Base-by-base conservation (phyloP, 495 filamentous ascomycete genomes). In the Neurospora sp. region DNA sequence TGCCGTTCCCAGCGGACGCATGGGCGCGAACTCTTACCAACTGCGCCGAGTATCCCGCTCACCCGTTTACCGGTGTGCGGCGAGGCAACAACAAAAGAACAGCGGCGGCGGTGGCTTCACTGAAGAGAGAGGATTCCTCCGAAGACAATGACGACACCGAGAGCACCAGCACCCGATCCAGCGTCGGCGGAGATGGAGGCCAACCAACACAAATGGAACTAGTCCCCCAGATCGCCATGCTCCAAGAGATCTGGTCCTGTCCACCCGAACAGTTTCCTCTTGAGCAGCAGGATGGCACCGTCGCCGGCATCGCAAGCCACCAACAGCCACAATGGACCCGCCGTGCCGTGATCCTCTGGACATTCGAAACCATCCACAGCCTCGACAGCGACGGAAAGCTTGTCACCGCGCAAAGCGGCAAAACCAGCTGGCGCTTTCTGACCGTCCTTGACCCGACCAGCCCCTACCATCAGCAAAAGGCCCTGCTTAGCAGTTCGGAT, bases 1-100 rank as follows among this genome's bases (percentile, higher is more conserved):
- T 87, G 9, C 84, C 85, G n/a, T 87, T 87, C 72, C 85, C 85
- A 1, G 86, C 85, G 35, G 79, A 81, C 8, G 78, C 81, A 68
- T 88, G 83, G 82, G 86, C 86, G 2, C 78, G 78, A 27, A 83
- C 82, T 7, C 81, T 87, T 48, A 84, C 82, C 73, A 82, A 83
- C 70, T 78, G 85, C 8, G 82, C 81, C 20, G 78, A 83, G 22
- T 85, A 82, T 68, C 83, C 81, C 40, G 83, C 79, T 69, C 81
- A 73, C 75, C 81, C 77, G 70, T 61, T 72, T 42, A 18, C 75
- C 73, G 70, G 75, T 35, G 74, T 70, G 31, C 75, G 73, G 35
- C 53, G 68, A 65, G 27, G 4, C 18, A n/a, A 10, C 68, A 71
- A 18, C 31, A 70, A 14, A 40, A 68, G 31, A 42, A 68, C 14